A percentile compares a stretch with the other conserved stretches of the same genome.
phyloP scores from a whole-genome alignment of 2,329 filamentous ascomycete species.

The Calonectria multiphialidica region DNA sequence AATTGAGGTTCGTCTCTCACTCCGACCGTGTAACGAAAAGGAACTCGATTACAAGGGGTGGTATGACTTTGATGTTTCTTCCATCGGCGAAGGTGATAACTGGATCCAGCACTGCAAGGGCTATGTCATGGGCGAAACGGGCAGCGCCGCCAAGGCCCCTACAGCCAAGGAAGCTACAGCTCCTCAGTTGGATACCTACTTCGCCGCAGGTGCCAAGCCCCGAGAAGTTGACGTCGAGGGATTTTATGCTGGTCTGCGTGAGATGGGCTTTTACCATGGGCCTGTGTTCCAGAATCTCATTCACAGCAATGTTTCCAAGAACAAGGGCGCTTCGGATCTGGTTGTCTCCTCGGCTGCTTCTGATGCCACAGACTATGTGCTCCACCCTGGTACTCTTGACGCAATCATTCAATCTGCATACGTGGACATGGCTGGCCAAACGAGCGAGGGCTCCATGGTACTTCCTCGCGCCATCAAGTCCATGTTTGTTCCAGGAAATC shows the following conservation, averaged over 20 bases:
- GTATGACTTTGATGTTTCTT: constrained; percentile 4
- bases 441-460: neutral
- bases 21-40: neutral
- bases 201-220: neutral
- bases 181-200: neutral
- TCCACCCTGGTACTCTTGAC: neutral
- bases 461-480: neutral
- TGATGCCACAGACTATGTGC: neutral
- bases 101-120: neutral
- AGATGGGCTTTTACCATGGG: neutral
- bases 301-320: neutral
- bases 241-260: neutral
- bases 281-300: neutral
- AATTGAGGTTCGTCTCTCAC: neutral
- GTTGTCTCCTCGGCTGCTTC: neutral
- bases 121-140: neutral
- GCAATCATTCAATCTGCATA: neutral
- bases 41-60: neutral
- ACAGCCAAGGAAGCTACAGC: neutral
- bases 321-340: neutral
- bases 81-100: neutral
- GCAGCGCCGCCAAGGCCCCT: neutral
- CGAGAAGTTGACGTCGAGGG: neutral
- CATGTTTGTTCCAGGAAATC: neutral
- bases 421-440: neutral